Percentiles rank a stretch among this genome's conserved stretches.
phyloP scores from a whole-genome alignment of 2,329 filamentous ascomycete genomes.

The Niveomyces coronatus region DNA sequence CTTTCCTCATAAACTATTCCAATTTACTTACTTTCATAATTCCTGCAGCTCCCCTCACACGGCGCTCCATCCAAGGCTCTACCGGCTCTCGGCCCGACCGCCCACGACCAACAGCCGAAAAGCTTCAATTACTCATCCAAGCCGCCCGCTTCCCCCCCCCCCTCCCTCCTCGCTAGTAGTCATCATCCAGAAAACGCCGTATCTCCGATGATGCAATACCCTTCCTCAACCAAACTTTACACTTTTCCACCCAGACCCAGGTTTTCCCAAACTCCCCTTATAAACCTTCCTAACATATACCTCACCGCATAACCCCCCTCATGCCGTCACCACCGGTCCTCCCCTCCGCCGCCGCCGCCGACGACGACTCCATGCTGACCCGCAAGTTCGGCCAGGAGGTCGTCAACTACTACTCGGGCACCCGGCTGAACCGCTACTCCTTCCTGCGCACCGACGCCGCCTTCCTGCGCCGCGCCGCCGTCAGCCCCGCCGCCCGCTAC shows the following conservation, averaged over 20 bases:
- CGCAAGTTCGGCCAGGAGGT: slow-evolving; percentile 70
- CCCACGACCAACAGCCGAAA: too few relatives aligned
- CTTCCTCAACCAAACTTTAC: not conserved
- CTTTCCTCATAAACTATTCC: too few relatives aligned
- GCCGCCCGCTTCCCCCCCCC: too few relatives aligned
- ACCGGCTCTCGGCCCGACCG: too few relatives aligned
- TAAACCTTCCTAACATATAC: not conserved
- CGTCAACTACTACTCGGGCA: slow-evolving; percentile 76
- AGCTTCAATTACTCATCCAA: too few relatives aligned
- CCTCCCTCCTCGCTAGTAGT: too few relatives aligned
- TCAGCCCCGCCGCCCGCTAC: slow-evolving; percentile 57
- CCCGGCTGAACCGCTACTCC: slow-evolving; percentile 66
- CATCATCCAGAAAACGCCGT: too few relatives aligned
- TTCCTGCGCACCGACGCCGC: slow-evolving; percentile 61
- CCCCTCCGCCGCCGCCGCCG: slow-evolving; percentile 33
- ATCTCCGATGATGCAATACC: too few relatives aligned
- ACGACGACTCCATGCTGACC: slow-evolving; percentile 57
- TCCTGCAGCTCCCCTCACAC: too few relatives aligned
- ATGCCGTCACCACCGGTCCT: slow-evolving; percentile 18
- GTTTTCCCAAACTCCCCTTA: not conserved
- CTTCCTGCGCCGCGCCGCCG: slow-evolving; percentile 61
- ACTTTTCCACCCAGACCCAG: not conserved
- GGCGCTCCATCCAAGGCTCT: too few relatives aligned
- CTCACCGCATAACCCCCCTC: not conserved
- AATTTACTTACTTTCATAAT: too few relatives aligned